phyloP scores from a whole-genome alignment of 495 filamentous ascomycete genomes.

The Trichoderma erinaceum region DNA sequence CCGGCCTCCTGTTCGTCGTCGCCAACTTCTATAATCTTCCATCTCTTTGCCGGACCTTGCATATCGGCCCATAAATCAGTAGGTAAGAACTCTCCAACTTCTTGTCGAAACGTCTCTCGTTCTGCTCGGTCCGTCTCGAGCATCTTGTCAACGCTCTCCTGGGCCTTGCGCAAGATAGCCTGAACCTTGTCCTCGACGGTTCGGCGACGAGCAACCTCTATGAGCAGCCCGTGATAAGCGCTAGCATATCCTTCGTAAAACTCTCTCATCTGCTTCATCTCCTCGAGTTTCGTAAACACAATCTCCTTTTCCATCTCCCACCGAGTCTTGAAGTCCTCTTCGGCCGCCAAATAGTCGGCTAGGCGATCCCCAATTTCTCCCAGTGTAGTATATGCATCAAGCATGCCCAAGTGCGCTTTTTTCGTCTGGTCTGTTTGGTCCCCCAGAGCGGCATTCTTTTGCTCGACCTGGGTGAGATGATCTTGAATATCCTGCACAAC shows the following conservation, averaged over 20 bases:
- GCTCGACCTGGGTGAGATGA: constrained; percentile 70
- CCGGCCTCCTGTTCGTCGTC: constrained; percentile 17
- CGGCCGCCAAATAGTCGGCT: constrained; percentile 60
- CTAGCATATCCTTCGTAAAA: constrained; percentile 80
- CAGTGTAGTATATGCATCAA: constrained; percentile 57
- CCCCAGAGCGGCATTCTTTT: constrained; percentile 49
- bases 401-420: constrained; percentile 39
- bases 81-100: constrained; percentile 81
- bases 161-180: constrained; percentile 66
- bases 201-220: constrained; percentile 72
- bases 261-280: constrained; percentile 63
- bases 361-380: constrained; percentile 61
- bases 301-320: constrained; percentile 70
- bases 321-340: constrained; percentile 60
- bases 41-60: constrained; percentile 34
- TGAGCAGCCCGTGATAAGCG: constrained; percentile 75
- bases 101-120: constrained; percentile 70
- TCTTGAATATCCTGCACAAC: constrained; percentile 80
- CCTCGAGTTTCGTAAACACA: constrained; percentile 60
- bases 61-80: constrained; percentile 82
- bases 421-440: constrained; percentile 52
- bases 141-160: constrained; percentile 67
- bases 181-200: constrained; percentile 65
- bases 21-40: constrained; percentile 36
- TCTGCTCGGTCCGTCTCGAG: constrained; percentile 66